These are phyloP conservation scores for Microstegium vimineum DNA, from an alignment of 176 grass and related monocot genomes.

Conservation along the genomic window DNA sequence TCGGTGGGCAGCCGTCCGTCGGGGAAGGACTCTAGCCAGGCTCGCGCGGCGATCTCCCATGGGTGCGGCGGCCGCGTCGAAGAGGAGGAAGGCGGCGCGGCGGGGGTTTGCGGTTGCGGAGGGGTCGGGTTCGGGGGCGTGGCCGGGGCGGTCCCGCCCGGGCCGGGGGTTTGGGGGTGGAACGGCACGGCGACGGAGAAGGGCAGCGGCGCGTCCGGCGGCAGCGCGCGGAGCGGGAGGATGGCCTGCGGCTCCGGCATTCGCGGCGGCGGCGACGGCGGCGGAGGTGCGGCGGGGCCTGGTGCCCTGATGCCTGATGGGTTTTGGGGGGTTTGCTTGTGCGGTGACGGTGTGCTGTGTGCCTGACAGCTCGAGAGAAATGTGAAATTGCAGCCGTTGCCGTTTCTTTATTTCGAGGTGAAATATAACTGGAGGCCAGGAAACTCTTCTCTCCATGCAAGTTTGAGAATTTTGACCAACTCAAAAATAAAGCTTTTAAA, in stretches of 20 bases:
- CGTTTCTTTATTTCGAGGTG: background rate
- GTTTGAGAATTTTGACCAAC: background rate
- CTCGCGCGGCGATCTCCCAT: conserved; percentile 47
- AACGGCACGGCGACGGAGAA: conserved; percentile 26
- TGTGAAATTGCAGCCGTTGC: background rate
- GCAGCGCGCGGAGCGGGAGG: conserved; percentile 51
- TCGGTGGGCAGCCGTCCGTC: conserved; percentile 44
- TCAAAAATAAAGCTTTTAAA: too few species aligned
- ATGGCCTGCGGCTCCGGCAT: conserved; percentile 64
- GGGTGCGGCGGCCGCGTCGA: conserved; percentile 30
- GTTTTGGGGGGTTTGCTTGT: conserved; percentile 31
- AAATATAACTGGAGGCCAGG: background rate
- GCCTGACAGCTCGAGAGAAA: background rate
- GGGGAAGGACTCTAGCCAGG: conserved; percentile 70
- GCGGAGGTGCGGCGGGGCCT: background rate
- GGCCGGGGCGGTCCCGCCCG: background rate
- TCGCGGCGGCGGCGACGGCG: conserved; percentile 1
- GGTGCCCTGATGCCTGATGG: background rate
- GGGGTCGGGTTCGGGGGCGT: conserved; percentile 6
- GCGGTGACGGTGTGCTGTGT: background rate
- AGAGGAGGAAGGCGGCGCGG: background rate
- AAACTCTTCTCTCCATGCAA: background rate
- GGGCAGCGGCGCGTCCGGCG: conserved; percentile 55
- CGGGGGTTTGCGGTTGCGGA: background rate
- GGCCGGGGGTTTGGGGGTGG: conserved; percentile 21